Percentiles rank a stretch among this genome's conserved stretches.
phyloP scores from a whole-genome alignment of 1,284 basidiomycete genomes.

The Cryptococcus jaspeensis region DNA sequence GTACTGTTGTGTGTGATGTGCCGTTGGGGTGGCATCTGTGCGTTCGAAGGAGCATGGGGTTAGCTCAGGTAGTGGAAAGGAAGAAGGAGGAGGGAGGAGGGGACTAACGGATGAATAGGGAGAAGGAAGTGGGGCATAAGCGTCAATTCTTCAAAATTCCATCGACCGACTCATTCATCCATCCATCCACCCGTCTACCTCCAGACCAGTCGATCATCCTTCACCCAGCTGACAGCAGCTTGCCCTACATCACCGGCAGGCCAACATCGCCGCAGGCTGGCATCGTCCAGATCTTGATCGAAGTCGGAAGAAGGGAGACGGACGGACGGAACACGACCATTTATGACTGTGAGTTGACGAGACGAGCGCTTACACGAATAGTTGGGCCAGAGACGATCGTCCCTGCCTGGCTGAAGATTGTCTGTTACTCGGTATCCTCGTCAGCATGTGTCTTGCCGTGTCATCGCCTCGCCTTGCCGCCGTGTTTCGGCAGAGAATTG shows the following conservation, averaged over 20 bases:
- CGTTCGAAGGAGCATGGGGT: conserved; percentile 12
- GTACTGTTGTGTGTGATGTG: conserved; percentile 61
- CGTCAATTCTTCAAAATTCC: conserved; percentile 7
- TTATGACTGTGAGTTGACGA: not conserved
- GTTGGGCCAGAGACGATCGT: conserved; percentile 85
- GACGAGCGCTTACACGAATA: conserved; percentile 72
- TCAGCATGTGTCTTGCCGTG: not conserved
- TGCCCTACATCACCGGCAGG: too few relatives aligned
- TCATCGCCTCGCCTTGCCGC: not conserved
- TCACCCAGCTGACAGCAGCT: too few relatives aligned
- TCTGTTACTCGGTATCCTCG: conserved; percentile 53
- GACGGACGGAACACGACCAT: too few relatives aligned
- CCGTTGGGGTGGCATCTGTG: not conserved
- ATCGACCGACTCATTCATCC: not conserved
- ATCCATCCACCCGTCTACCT: not conserved
- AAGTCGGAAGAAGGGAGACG: too few relatives aligned
- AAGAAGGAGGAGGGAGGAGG: conserved; percentile 27
- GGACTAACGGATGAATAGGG: conserved; percentile 29
- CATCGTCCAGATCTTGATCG: too few relatives aligned
- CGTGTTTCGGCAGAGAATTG: not conserved
- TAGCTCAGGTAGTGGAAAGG: conserved; percentile 32
- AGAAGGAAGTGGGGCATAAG: conserved; percentile 24
- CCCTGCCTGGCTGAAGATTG: conserved; percentile 89
- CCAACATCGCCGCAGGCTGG: too few relatives aligned
- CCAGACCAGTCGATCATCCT: not conserved